These are phyloP conservation scores for Parietichytrium sp. DNA, from an alignment of 108 stramenopile species.

Conservation along the genomic window DNA sequence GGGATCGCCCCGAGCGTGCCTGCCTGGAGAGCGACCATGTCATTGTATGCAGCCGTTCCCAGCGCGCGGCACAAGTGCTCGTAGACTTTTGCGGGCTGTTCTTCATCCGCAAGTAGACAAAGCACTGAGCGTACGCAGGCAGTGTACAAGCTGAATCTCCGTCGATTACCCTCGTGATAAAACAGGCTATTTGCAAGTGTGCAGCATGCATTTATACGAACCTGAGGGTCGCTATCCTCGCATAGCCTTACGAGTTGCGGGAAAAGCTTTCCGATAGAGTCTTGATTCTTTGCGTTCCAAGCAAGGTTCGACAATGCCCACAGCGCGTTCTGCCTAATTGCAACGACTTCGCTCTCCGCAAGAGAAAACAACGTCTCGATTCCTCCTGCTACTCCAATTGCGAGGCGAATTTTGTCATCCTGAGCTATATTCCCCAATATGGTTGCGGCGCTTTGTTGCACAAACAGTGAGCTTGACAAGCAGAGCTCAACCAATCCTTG, in stretches of 20 bases:
- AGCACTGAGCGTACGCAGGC: neutral
- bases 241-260: slow-evolving; percentile 15
- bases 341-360: neutral
- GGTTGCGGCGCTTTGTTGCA: neutral
- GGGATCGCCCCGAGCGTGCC: neutral
- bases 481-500: neutral
- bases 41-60: slow-evolving; percentile 22
- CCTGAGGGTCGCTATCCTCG: neutral
- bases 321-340: neutral
- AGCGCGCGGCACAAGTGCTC: slow-evolving; percentile 5
- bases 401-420: neutral
- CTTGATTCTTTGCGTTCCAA: neutral
- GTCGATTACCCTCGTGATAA: slow-evolving; percentile 27
- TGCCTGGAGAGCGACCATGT: slow-evolving; percentile 19
- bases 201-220: neutral
- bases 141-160: neutral
- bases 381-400: neutral
- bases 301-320: neutral
- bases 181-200: neutral
- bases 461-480: neutral
- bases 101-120: neutral
- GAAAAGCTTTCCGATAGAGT: neutral
- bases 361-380: neutral
- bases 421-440: neutral
- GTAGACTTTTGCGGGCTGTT: neutral